phyloP scores from a whole-genome alignment of 176 grass and related monocot species.

The Aechmea fasciata region DNA sequence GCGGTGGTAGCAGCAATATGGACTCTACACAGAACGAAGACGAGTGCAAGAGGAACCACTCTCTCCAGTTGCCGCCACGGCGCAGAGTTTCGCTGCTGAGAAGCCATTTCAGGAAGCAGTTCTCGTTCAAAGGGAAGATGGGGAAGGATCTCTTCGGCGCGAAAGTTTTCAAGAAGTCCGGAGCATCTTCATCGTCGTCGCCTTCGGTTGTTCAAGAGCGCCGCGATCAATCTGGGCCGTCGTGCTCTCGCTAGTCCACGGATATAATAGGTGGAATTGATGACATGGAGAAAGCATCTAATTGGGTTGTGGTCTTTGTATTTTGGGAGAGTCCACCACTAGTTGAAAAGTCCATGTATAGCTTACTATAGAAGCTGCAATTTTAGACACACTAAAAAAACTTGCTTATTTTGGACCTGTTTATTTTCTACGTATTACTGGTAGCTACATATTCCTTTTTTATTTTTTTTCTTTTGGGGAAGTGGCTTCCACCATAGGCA shows the following conservation, averaged over 20 bases:
- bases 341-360: constrained; percentile 22
- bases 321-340: constrained; percentile 5
- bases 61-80: constrained; percentile 6
- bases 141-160: constrained; percentile 67
- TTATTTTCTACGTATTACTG: constrained; percentile 19
- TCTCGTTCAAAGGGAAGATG: constrained; percentile 69
- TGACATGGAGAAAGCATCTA: not conserved
- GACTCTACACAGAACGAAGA: constrained; percentile 30
- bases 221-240: not conserved
- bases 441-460: not conserved
- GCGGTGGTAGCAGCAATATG: constrained; percentile 26
- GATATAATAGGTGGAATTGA: constrained; percentile 30
- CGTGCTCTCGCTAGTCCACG: constrained; percentile 10
- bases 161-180: constrained; percentile 46
- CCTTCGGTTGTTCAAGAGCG: constrained; percentile 36
- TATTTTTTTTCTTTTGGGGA: too few relatives aligned
- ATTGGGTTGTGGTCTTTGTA: not conserved
- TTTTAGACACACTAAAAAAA: constrained; percentile 7
- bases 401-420: constrained; percentile 13
- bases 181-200: constrained; percentile 39
- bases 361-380: constrained; percentile 17
- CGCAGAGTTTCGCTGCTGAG: constrained; percentile 29
- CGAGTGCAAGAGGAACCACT: constrained; percentile 40
- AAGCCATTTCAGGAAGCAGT: constrained; percentile 68
- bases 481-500: too few relatives aligned